Conservation (phyloP, 805 yeast species). For the Kuraishia cidri region DNA sequence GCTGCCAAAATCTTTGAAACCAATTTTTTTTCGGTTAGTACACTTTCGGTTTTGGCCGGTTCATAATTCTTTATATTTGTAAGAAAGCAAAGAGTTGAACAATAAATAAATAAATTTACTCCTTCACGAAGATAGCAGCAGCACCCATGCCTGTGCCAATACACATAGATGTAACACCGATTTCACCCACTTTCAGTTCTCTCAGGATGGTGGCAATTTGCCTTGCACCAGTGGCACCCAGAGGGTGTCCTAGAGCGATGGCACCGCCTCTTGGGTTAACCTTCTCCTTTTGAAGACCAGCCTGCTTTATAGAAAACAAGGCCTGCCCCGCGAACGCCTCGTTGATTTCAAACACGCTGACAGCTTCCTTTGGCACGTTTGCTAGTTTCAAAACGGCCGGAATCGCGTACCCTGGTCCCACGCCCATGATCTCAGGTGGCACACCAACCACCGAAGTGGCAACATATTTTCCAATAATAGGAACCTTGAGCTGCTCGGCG, state of each 20-base stretch:
- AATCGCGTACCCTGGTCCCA: conserved; percentile 95
- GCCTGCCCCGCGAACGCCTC: conserved; percentile 98
- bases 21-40: too few species aligned
- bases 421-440: conserved; percentile 94
- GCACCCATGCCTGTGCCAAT: conserved; percentile 99
- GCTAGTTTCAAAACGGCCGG: conserved; percentile 56
- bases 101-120: too few species aligned
- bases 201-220: conserved; percentile 84
- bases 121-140: conserved; percentile 78
- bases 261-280: conserved; percentile 96
- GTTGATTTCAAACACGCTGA: conserved; percentile 78
- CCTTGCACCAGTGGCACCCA: conserved; percentile 81
- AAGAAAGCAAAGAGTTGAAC: too few species aligned
- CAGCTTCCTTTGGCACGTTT: conserved; percentile 53
- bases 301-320: conserved; percentile 57
- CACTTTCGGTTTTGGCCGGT: too few species aligned
- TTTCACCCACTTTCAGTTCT: conserved; percentile 68
- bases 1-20: too few species aligned
- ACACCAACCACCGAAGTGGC: conserved; percentile 82
- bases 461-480: conserved; percentile 73
- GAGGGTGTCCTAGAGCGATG: conserved; percentile 92
- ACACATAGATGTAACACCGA: conserved; percentile 95
- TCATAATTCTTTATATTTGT: too few species aligned
- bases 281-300: conserved; percentile 57
- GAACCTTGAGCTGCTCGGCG: conserved; percentile 66